Percentiles rank a stretch among this genome's conserved stretches.
phyloP scores from a whole-genome alignment of 2,329 filamentous ascomycete genomes.

The Claviceps sp. region DNA sequence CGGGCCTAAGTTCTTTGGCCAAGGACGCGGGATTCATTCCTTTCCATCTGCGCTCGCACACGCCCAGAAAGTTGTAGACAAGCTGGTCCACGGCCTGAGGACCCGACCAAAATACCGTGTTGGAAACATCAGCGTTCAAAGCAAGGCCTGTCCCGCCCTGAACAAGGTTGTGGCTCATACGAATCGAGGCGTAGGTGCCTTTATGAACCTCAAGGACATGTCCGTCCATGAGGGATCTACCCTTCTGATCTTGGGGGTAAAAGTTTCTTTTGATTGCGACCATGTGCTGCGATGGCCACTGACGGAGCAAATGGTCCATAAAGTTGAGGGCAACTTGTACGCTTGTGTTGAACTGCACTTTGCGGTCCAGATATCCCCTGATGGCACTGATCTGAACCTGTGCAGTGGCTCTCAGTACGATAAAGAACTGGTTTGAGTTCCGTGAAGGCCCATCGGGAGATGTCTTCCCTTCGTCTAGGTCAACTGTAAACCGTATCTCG shows the following conservation, averaged over 20 bases:
- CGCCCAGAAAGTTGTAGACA: constrained; percentile 19
- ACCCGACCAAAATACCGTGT: constrained; percentile 71
- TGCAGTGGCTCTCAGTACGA: constrained; percentile 53
- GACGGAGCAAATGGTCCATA: constrained; percentile 76
- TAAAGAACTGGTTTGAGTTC: constrained; percentile 36
- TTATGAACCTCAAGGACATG: constrained; percentile 65
- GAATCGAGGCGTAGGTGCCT: constrained; percentile 77
- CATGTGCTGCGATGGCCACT: constrained; percentile 56
- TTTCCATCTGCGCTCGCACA: constrained; percentile 17
- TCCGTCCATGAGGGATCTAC: constrained; percentile 40
- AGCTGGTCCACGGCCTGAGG: constrained; percentile 26
- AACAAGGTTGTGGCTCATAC: constrained; percentile 46
- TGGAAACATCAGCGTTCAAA: constrained; percentile 83
- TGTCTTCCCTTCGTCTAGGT: constrained; percentile 56
- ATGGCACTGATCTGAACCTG: constrained; percentile 55
- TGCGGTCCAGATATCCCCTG: constrained; percentile 48
- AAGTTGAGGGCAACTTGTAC: constrained; percentile 80
- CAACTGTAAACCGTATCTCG: constrained; percentile 46
- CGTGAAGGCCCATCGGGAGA: constrained; percentile 20
- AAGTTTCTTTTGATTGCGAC: constrained; percentile 71
- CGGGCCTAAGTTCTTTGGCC: constrained; percentile 21
- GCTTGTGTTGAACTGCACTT: constrained; percentile 46
- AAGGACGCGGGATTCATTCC: constrained; percentile 15
- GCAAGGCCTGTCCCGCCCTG: constrained; percentile 49
- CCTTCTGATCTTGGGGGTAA: constrained; percentile 44